These are phyloP conservation scores for Syzygium jambos DNA, from an alignment of 345 rosid genomes.

Conservation along the genomic window DNA sequence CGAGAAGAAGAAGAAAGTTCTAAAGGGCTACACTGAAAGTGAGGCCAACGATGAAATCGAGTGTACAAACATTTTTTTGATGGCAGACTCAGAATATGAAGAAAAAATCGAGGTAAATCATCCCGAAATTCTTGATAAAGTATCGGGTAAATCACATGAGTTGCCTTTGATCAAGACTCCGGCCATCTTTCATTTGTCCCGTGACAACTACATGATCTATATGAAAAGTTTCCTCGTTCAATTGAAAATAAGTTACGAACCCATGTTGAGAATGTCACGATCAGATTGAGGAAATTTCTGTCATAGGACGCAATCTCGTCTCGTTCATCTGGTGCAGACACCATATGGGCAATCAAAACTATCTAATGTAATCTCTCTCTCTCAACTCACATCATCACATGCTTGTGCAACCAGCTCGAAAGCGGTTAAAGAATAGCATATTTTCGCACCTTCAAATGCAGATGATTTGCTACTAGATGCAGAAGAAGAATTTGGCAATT, in stretches of 20 bases:
- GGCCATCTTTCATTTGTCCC: not conserved
- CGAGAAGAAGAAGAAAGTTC: constrained; percentile 1
- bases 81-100: too few species aligned
- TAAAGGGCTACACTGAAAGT: too few species aligned
- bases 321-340: not conserved
- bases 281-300: not conserved
- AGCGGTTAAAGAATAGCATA: not conserved
- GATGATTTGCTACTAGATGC: not conserved
- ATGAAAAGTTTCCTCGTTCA: not conserved
- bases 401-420: not conserved
- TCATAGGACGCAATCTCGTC: not conserved
- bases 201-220: not conserved
- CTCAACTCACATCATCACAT: not conserved
- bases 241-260: not conserved
- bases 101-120: too few species aligned
- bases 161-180: not conserved
- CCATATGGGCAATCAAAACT: not conserved
- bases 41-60: too few species aligned
- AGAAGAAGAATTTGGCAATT: not conserved
- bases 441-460: not conserved
- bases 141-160: not conserved
- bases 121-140: too few species aligned
- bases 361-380: not conserved
- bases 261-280: not conserved
- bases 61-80: too few species aligned